These are phyloP conservation scores for Bipolaris bicolor DNA, from an alignment of 2,329 filamentous ascomycete species.

Conservation along the genomic window DNA sequence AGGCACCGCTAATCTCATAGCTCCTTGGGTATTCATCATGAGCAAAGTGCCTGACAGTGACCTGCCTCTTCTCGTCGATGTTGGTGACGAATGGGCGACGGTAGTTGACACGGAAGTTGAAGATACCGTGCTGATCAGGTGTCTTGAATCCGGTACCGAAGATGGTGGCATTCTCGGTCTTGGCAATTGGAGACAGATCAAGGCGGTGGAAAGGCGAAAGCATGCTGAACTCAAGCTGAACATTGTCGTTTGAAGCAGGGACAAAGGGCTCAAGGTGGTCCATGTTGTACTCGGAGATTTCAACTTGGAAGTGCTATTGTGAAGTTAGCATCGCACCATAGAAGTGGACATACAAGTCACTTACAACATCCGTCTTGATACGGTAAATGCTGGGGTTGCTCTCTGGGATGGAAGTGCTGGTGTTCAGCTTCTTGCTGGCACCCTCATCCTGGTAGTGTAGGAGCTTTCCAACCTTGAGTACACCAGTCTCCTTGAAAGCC, in stretches of 20 bases:
- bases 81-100: constrained; percentile 90
- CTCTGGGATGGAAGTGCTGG: constrained; percentile 50
- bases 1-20: constrained; percentile 86
- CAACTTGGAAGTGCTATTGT: constrained; percentile 79
- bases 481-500: constrained; percentile 93
- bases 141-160: constrained; percentile 79
- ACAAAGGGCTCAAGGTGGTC: constrained; percentile 77
- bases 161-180: constrained; percentile 70
- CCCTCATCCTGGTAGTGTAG: constrained; percentile 72
- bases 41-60: constrained; percentile 94
- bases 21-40: constrained; percentile 96
- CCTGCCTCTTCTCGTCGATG: constrained; percentile 91
- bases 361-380: constrained; percentile 94
- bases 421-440: constrained; percentile 56
- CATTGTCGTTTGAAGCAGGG: constrained; percentile 69
- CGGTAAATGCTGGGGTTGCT: constrained; percentile 88
- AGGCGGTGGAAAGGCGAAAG: constrained; percentile 96
- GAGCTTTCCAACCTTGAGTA: constrained; percentile 81
- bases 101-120: constrained; percentile 98
- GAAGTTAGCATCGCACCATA: not conserved
- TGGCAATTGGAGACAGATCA: constrained; percentile 64
- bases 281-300: constrained; percentile 82
- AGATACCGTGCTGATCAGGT: constrained; percentile 98
- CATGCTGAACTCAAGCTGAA: constrained; percentile 99
- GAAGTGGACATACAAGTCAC: constrained; percentile 49